These are phyloP conservation scores for Rhizopogon vulgaris DNA, from an alignment of 768 basidiomycete species.

Conservation along the genomic window DNA sequence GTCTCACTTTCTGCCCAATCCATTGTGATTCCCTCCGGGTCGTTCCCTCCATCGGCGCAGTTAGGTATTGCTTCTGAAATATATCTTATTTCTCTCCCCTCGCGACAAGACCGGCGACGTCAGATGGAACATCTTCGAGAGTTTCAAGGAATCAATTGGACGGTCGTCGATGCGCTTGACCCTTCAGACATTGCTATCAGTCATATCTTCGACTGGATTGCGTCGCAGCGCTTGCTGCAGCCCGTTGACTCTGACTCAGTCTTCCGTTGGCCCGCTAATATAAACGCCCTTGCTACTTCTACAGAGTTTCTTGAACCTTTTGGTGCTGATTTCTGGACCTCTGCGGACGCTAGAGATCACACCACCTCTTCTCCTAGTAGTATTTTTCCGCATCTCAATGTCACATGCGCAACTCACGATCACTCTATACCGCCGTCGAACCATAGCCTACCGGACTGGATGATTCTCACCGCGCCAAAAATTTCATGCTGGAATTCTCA, in stretches of 20 bases:
- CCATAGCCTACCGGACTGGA: constrained; percentile 35
- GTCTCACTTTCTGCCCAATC: neutral
- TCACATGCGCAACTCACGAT: constrained; percentile 41
- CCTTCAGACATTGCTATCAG: constrained; percentile 32
- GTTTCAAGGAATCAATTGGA: constrained; percentile 45
- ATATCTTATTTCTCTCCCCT: constrained; percentile 57
- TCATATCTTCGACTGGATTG: constrained; percentile 39
- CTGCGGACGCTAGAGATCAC: neutral
- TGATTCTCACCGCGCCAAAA: constrained; percentile 50
- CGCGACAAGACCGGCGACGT: constrained; percentile 45
- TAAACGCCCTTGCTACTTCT: constrained; percentile 20
- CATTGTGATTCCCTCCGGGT: too few relatives aligned
- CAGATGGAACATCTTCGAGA: constrained; percentile 53
- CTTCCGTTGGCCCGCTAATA: constrained; percentile 36
- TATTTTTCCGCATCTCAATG: constrained; percentile 14
- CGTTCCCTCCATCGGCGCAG: neutral
- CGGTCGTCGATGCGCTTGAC: constrained; percentile 44
- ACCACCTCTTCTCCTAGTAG: neutral
- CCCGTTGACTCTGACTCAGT: neutral
- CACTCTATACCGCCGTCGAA: constrained; percentile 29
- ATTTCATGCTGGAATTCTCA: constrained; percentile 75
- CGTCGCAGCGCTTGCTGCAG: constrained; percentile 20
- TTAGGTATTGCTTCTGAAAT: constrained; percentile 38
- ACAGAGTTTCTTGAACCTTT: constrained; percentile 3
- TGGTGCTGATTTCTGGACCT: constrained; percentile 20